phyloP scores from a whole-genome alignment of 108 stramenopile genomes.

The Cyclostephanos invisitatus region DNA sequence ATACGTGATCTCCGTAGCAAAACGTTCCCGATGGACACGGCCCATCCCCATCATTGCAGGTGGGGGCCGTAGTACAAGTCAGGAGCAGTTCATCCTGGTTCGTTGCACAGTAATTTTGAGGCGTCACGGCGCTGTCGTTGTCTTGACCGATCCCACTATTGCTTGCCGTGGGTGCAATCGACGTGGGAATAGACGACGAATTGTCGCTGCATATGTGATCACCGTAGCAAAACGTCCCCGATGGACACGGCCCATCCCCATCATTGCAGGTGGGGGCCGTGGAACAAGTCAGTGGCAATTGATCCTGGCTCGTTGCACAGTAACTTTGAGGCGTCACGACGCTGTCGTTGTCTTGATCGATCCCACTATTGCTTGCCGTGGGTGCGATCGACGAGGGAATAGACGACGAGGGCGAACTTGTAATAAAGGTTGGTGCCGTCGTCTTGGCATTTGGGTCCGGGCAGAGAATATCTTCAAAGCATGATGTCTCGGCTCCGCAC shows the following conservation, averaged over 20 bases:
- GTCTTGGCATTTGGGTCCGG: conserved; percentile 7
- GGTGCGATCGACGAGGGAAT: conserved; percentile 3
- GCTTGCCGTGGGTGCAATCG: background rate
- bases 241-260: conserved; percentile 7
- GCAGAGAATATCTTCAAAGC: conserved; percentile 37
- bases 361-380: background rate
- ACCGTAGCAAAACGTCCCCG: conserved; percentile 14
- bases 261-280: conserved; percentile 29
- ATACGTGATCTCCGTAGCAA: conserved; percentile 3
- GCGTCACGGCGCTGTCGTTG: background rate
- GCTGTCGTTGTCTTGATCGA: background rate
- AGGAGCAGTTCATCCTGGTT: conserved; percentile 14
- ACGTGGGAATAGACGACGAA: no score
- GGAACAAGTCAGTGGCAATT: conserved; percentile 22
- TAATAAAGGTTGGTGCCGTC: conserved; percentile 3
- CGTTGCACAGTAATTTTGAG: conserved; percentile 33
- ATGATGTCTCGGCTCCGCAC: conserved; percentile 28
- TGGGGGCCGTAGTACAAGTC: conserved; percentile 22
- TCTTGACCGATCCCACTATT: background rate
- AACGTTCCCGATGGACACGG: conserved; percentile 15
- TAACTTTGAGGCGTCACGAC: conserved; percentile 19
- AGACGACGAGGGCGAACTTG: conserved; percentile 2
- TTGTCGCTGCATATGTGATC: no score
- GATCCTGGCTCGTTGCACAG: conserved; percentile 21
- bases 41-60: conserved; percentile 18